Percentiles rank a stretch among this genome's conserved stretches.
phyloP scores from a whole-genome alignment of 495 filamentous ascomycete genomes.

The Podospora didyma region DNA sequence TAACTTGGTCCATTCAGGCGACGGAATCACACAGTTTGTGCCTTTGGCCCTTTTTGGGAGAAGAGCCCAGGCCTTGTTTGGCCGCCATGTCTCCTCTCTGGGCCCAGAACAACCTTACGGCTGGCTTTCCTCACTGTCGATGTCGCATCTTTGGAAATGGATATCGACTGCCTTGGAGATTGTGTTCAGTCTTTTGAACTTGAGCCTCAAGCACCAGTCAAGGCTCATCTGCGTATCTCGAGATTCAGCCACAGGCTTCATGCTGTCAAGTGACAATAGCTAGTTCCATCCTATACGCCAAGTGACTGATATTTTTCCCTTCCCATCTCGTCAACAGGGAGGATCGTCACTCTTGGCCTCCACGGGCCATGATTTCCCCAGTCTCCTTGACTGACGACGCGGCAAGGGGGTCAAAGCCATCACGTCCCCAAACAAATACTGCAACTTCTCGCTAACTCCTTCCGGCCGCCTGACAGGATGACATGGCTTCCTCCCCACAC shows the following conservation, averaged over 20 bases:
- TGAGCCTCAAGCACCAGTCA: too few species aligned
- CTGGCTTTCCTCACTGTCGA: too few species aligned
- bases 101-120: too few species aligned
- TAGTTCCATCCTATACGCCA: slow-evolving; percentile 3
- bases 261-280: not conserved
- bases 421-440: slow-evolving; percentile 11
- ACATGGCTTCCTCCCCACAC: slow-evolving; percentile 3
- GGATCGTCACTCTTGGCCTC: slow-evolving; percentile 12
- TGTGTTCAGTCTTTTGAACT: too few species aligned
- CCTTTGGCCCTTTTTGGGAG: too few species aligned
- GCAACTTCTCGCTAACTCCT: slow-evolving; percentile 10
- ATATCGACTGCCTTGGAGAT: too few species aligned
- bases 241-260: too few species aligned
- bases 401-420: slow-evolving; percentile 11
- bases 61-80: too few species aligned
- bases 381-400: slow-evolving; percentile 6
- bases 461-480: not conserved
- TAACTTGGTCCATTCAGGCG: not conserved
- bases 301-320: slow-evolving; percentile 7
- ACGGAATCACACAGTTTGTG: too few species aligned
- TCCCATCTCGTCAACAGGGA: slow-evolving; percentile 8
- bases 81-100: too few species aligned
- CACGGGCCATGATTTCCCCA: slow-evolving; percentile 14
- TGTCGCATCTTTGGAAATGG: too few species aligned
- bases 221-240: too few species aligned